Base-by-base conservation (phyloP, 495 filamentous ascomycete species). In the Xylaria curta region DNA sequence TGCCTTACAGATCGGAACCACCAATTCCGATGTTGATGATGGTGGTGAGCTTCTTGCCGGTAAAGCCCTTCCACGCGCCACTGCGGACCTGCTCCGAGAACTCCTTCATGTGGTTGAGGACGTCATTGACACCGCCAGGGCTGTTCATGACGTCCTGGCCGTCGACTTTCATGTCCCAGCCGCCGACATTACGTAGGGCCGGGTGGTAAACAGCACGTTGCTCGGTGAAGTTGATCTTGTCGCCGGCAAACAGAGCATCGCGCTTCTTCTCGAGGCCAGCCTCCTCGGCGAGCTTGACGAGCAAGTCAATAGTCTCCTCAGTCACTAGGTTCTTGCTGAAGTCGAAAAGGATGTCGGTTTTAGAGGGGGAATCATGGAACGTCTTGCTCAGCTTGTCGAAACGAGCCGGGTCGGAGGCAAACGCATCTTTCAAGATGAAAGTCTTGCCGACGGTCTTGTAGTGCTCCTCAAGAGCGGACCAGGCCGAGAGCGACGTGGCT, bases 201-300 rank as follows among this genome's bases (percentile, higher is more conserved):
- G 91, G 89, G 82, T 98, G 96, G 85, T 97, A 97, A 72, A 99
- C 96, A 73, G 96, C 96, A 68, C 97, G 90, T 76, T 96, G 85
- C 87, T 99, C 96, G 56, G 96, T 99, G 86, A 97, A 97, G 89
- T 99, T 99, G 87, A 99, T 98, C 88, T 95, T 94, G 79, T 98
- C 92, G 74, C 96, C 96, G 46, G 89, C 90, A 83, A 99, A 99
- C 95, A 98, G 97, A 70, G 88, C 91, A 90, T 98, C 96, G 47
- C 95, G 91, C 72, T 98, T 93, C 85, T 95, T 87, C 87, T 98
- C 96, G 36, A 99, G 78, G 74, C 90, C 89, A 66, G 94, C 94
- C 82, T 98, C 92, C 84, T 96, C 89, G 70, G 96, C 96, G 31
- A 99, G 88, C 85, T 96, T 87, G 73, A 97, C 87, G 49, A 99